Conservation (phyloP, 306 rosid genomes). For the Malus sylvestris region DNA sequence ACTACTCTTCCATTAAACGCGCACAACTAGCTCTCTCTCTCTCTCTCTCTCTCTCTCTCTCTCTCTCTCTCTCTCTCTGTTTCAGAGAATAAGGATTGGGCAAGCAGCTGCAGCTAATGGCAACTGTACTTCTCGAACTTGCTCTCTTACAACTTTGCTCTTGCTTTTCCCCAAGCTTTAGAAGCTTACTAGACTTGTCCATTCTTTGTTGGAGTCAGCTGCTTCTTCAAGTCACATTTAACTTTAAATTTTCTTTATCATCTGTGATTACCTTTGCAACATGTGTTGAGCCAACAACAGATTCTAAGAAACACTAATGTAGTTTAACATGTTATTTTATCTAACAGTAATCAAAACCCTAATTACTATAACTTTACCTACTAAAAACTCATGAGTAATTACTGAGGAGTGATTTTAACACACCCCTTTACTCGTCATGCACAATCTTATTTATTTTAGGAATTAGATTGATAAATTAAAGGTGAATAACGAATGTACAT, state of each 20-base stretch:
- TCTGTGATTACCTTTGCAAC: neutral
- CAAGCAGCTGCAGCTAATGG: neutral
- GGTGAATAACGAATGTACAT: neutral
- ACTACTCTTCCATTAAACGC: constrained; percentile 36
- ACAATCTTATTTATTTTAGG: neutral
- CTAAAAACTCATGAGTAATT: neutral
- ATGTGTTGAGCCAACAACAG: neutral
- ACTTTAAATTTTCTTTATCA: neutral
- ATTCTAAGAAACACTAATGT: neutral
- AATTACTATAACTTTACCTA: no score
- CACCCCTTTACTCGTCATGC: neutral
- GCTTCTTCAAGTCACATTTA: neutral
- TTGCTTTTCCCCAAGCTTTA: neutral
- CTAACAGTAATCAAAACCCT: no score
- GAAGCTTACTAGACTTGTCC: neutral
- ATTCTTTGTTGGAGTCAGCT: neutral
- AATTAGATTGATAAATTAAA: neutral
- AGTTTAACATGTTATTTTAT: neutral
- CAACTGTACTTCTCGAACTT: neutral
- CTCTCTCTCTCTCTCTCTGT: constrained; percentile 2
- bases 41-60: constrained; percentile 4
- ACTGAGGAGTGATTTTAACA: neutral
- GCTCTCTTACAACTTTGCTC: neutral
- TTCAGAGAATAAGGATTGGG: constrained; percentile 19
- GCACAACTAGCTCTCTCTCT: constrained; percentile 32